phyloP scores from a whole-genome alignment of 106 monocot genomes.

The Gastrodia elata region DNA sequence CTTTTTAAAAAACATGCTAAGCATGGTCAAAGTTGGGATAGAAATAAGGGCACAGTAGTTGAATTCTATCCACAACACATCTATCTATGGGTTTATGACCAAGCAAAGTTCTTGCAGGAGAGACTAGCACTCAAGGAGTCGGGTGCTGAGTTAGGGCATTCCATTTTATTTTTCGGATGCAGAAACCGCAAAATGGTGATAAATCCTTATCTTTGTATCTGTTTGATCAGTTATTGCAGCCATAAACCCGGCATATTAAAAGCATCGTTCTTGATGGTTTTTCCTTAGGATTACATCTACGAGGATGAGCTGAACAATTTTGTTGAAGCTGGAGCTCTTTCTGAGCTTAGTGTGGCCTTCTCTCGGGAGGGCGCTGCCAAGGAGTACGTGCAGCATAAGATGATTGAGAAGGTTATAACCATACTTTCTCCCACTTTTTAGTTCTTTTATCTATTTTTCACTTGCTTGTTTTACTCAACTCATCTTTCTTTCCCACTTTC shows the following conservation, averaged over 20 bases:
- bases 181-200: conserved; percentile 50
- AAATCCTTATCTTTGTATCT: background rate
- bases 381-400: conserved; percentile 93
- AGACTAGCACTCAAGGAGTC: conserved; percentile 37
- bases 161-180: conserved; percentile 63
- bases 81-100: background rate
- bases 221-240: background rate
- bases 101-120: conserved; percentile 24
- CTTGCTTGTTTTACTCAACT: background rate
- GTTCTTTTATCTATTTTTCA: conserved; percentile 5
- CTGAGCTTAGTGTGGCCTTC: conserved; percentile 78
- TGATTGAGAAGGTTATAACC: conserved; percentile 52
- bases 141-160: conserved; percentile 40
- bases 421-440: background rate
- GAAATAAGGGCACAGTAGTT: too few species aligned
- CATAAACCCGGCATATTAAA: background rate
- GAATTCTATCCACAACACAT: background rate
- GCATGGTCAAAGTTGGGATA: too few species aligned
- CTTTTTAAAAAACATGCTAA: too few species aligned
- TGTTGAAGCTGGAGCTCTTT: conserved; percentile 53
- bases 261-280: background rate
- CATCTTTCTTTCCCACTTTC: background rate
- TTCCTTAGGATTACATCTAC: conserved; percentile 74
- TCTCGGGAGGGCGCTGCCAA: conserved; percentile 72
- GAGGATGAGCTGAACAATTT: conserved; percentile 78